Conservation (phyloP, 345 rosid species). For the Salix brachista region DNA sequence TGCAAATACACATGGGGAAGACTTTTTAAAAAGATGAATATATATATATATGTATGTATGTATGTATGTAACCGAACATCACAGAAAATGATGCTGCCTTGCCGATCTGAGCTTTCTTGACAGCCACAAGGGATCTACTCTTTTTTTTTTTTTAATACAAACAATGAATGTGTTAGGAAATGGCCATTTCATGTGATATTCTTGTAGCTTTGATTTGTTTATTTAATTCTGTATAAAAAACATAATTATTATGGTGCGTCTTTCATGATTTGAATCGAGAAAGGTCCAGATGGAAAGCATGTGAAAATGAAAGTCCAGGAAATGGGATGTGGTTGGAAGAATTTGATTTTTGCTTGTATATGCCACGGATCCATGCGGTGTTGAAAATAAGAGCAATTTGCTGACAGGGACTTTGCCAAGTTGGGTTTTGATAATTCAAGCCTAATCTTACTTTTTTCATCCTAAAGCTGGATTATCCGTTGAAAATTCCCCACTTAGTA, state of each 20-base stretch:
- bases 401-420: slow-evolving; percentile 20
- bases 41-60: not conserved
- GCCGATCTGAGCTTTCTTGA: slow-evolving; percentile 18
- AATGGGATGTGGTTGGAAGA: slow-evolving; percentile 10
- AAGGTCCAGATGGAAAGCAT: slow-evolving; percentile 36
- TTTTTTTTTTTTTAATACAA: not conserved
- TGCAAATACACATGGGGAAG: slow-evolving; percentile 29
- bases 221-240: slow-evolving; percentile 13
- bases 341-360: slow-evolving; percentile 11
- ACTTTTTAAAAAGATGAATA: slow-evolving; percentile 10
- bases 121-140: slow-evolving; percentile 9
- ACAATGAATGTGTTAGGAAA: slow-evolving; percentile 11
- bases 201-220: not conserved
- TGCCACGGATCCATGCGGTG: slow-evolving; percentile 14
- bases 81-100: slow-evolving; percentile 38
- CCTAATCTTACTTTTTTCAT: not conserved
- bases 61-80: slow-evolving; percentile 7
- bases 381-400: slow-evolving; percentile 12
- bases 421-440: slow-evolving; percentile 25
- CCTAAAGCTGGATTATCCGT: slow-evolving; percentile 27
- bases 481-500: slow-evolving; percentile 28
- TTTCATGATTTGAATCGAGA: slow-evolving; percentile 20
- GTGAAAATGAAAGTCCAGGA: slow-evolving; percentile 19
- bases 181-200: slow-evolving; percentile 26
- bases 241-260: slow-evolving; percentile 32